Conservation (phyloP, 805 yeast genomes). For the Isabelozyma rhagii region DNA sequence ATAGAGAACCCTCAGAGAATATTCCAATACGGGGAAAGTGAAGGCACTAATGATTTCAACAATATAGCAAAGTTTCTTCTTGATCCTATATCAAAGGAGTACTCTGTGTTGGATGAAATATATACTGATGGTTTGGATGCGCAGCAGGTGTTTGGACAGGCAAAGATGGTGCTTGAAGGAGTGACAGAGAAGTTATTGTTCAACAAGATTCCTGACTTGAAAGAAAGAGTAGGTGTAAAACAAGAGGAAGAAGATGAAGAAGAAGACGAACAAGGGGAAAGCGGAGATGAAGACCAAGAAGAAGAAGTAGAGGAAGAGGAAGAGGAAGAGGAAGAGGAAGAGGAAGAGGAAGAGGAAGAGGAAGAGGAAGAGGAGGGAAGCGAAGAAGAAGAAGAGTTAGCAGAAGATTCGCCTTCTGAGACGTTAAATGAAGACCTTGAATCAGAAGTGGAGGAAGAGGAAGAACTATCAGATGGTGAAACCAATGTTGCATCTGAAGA, state of each 20-base stretch:
- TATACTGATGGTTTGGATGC: constrained; percentile 85
- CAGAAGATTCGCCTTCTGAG: constrained; percentile 15
- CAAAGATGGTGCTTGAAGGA: constrained; percentile 78
- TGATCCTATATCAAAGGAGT: constrained; percentile 54
- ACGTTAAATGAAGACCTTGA: constrained; percentile 9
- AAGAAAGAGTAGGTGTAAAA: constrained; percentile 21
- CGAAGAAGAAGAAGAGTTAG: constrained; percentile 23
- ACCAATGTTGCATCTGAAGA: background rate
- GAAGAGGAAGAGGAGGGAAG: constrained; percentile 45
- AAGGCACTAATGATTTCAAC: constrained; percentile 17
- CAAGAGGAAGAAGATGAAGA: constrained; percentile 17
- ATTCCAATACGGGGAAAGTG: background rate
- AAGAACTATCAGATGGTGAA: constrained; percentile 4
- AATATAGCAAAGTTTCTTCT: constrained; percentile 45
- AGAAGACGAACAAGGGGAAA: constrained; percentile 19
- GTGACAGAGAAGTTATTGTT: constrained; percentile 63
- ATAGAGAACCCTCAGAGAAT: background rate
- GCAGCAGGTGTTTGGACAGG: constrained; percentile 91
- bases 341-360: constrained; percentile 36
- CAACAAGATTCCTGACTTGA: constrained; percentile 53
- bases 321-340: constrained; percentile 19
- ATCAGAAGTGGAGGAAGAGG: constrained; percentile 15
- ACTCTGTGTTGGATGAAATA: constrained; percentile 74
- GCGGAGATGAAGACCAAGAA: constrained; percentile 7
- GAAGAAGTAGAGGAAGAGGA: constrained; percentile 17